A percentile compares a stretch with the other conserved stretches of the same genome.
These are phyloP conservation scores for Jackrogersella multiformis DNA, from an alignment of 495 filamentous ascomycete species.

Conservation along the genomic window DNA sequence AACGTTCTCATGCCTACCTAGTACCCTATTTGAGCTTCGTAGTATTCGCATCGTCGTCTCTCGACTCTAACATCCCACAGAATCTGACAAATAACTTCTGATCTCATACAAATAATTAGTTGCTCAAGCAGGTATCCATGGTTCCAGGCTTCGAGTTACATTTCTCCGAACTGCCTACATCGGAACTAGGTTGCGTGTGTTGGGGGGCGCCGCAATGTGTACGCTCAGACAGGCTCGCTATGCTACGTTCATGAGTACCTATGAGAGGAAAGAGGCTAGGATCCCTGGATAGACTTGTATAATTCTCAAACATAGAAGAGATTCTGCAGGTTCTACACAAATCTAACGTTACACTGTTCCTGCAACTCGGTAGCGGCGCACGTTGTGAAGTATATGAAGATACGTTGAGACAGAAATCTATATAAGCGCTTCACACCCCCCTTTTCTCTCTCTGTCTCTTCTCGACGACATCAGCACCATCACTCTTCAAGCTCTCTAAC, in stretches of 20 bases:
- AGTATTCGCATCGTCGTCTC: not conserved
- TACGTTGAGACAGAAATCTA: too few relatives aligned
- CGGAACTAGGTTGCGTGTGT: not conserved
- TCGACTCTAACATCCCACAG: not conserved
- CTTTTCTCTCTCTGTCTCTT: not conserved
- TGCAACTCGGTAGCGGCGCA: not conserved
- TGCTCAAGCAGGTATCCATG: not conserved
- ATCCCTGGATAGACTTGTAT: not conserved
- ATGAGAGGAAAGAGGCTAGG: not conserved
- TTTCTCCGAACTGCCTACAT: conserved; percentile 8
- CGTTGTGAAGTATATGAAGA: not conserved
- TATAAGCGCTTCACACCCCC: not conserved
- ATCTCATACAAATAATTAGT: too few relatives aligned
- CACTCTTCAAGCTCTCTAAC: conserved; percentile 6
- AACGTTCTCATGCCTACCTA: not conserved
- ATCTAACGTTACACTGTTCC: not conserved
- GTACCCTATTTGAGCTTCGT: too few relatives aligned
- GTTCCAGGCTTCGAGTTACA: not conserved
- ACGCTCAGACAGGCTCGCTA: not conserved
- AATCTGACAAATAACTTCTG: too few relatives aligned
- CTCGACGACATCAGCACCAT: not conserved
- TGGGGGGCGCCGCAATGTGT: not conserved
- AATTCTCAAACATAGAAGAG: not conserved
- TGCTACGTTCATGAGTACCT: not conserved
- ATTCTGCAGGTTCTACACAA: too few relatives aligned